Evolutionary conservation across 768 basidiomycete genomes (phyloP).

Genomic region (Kwoniella europaea): DNA sequence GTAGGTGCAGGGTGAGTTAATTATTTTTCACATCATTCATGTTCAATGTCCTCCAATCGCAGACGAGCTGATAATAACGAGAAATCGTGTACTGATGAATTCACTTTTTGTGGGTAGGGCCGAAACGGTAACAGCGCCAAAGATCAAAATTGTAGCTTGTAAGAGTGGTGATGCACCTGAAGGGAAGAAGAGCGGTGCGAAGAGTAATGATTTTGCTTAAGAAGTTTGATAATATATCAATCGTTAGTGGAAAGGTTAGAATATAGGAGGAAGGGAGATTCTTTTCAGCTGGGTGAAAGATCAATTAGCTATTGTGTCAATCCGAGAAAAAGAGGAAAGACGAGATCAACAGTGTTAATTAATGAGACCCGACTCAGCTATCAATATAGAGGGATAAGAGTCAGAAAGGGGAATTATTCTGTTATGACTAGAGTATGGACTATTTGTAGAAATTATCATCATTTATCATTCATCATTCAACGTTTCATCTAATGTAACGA

Average conservation of each 20-base stretch:
- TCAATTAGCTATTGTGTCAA: too few species aligned
- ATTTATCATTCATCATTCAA: not conserved
- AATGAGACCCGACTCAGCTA: too few species aligned
- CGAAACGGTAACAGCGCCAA: constrained; percentile 61
- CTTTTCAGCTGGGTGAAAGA: too few species aligned
- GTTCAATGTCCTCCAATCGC: too few species aligned
- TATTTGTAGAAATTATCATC: not conserved
- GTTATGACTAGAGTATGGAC: not conserved
- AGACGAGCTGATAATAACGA: too few species aligned
- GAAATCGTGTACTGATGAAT: not conserved
- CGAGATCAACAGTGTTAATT: too few species aligned
- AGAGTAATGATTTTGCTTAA: constrained; percentile 13
- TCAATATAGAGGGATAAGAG: too few species aligned
- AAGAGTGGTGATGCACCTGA: constrained; percentile 91
- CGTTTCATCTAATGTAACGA: not conserved
- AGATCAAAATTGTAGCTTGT: constrained; percentile 97
- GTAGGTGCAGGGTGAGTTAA: constrained; percentile 32
- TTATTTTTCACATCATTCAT: too few species aligned
- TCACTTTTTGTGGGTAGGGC: constrained; percentile 16
- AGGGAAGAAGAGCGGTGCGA: constrained; percentile 69
- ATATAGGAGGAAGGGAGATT: too few species aligned
- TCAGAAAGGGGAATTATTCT: too few species aligned
- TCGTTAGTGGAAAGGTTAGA: not conserved
- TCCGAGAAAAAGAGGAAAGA: too few species aligned
- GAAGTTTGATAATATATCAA: not conserved